phyloP scores from a whole-genome alignment of 139 green algal species.

The Closterium sp. region DNA sequence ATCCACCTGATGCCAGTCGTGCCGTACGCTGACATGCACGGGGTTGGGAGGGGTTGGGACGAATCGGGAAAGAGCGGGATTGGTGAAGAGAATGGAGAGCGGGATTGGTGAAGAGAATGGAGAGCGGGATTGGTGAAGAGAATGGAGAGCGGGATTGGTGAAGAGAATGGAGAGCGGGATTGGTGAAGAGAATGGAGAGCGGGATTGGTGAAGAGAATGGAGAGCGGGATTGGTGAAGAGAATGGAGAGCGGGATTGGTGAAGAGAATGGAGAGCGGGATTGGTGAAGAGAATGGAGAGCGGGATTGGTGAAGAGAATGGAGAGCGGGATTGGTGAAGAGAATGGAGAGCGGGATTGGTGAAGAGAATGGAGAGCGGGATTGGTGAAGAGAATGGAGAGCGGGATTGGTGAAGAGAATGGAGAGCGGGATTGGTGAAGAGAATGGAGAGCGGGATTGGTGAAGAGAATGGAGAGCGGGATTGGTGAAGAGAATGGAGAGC shows the following conservation, averaged over 20 bases:
- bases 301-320: no score
- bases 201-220: no score
- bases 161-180: no score
- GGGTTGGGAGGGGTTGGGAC: neutral
- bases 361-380: no score
- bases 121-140: neutral
- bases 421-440: neutral
- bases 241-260: neutral
- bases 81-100: neutral
- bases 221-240: neutral
- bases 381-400: neutral
- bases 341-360: neutral
- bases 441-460: neutral
- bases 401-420: no score
- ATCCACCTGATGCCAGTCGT: constrained; percentile 1
- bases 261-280: no score
- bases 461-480: no score
- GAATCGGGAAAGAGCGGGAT: neutral
- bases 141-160: neutral
- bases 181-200: neutral
- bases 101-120: no score
- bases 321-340: neutral
- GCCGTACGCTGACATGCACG: neutral
- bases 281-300: neutral
- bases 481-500: neutral